Conservation (phyloP, 228 moss, liverwort and hornwort species). For the Sphagnum fallax region DNA sequence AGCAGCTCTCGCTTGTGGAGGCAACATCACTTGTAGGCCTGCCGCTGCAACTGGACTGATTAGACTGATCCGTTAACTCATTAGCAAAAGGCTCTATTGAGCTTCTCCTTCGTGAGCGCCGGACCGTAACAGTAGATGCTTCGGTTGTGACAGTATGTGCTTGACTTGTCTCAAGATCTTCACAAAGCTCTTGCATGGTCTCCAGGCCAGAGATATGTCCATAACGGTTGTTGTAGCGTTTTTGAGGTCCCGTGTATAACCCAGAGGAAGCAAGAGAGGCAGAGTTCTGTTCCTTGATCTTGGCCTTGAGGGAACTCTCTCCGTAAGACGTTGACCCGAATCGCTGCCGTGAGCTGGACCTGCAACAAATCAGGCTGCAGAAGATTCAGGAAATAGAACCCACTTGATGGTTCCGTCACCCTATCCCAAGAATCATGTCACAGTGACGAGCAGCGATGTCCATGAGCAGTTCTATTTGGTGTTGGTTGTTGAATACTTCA, state of each 20-base stretch:
- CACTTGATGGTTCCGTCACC: no score
- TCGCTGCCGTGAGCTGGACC: conserved; percentile 22
- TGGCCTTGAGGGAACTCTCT: conserved; percentile 29
- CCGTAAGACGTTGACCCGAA: conserved; percentile 19
- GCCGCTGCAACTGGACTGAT: conserved; percentile 13
- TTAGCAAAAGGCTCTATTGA: conserved; percentile 9
- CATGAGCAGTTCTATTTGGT: no score
- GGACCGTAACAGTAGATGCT: not conserved
- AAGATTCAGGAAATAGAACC: no score
- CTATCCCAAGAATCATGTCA: no score
- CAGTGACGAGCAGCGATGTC: no score
- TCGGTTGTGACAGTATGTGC: conserved; percentile 2
- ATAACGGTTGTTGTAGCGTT: conserved; percentile 55
- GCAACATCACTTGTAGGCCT: conserved; percentile 18
- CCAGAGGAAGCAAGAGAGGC: conserved; percentile 15
- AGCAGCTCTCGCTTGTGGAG: conserved; percentile 25
- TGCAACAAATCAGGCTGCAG: conserved; percentile 2
- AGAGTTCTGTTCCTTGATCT: conserved; percentile 29
- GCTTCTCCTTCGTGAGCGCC: conserved; percentile 16
- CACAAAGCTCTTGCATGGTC: conserved; percentile 44
- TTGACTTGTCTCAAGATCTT: conserved; percentile 33
- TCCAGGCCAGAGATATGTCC: conserved; percentile 51
- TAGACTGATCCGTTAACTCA: conserved; percentile 17
- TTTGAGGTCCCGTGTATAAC: conserved; percentile 12
- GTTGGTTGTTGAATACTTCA: no score